Base-by-base conservation (phyloP, 192 early-diverging fungal species). In the Endogone sp. region DNA sequence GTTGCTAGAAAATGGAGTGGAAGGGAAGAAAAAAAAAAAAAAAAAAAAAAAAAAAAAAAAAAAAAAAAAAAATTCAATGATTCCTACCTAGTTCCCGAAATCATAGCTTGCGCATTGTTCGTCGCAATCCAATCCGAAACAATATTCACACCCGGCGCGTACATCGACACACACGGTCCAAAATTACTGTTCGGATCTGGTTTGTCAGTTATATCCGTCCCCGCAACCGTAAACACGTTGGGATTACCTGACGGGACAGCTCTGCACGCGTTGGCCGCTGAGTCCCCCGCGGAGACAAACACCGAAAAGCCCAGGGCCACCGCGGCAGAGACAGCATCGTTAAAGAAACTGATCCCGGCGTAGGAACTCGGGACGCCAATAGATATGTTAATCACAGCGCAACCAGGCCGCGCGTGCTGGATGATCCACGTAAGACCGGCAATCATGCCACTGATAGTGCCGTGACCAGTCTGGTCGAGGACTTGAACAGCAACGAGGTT, bases 121-220 rank as follows among this genome's bases (percentile, higher is more conserved):
- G 86, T 84, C 57, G 84, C 87, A 73, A 89, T 91, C 86, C 86
- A 97, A 63, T 89, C 88, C 56, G 90, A 92, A 62, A 85, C 86
- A 66, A 98, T 93, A 68, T 90, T 82, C 56, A 91, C 88, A 60
- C 94, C 95, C 21, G 98, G 98, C 49, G 94, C 96, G 76, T 94
- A 92, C 66, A 98, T 87, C 73, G 95, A 90, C 26, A 97, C 95
- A 82, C 98, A 99, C 75, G 88, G 88, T 65, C 98, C 98, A 60
- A 76, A 87, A 73, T 93, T 91, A 2, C 94, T 94, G 80, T 94
- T 92, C 71, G 77, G 74, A 23, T 93, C 93, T 61, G 94, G 80
- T 25, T 73, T 75, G 77, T 99, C 95, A 10, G 73, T 79, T 49
- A 81, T 85, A 74, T 94, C 90, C 25, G 89, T 90, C 31, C 93